Percentiles rank a stretch among this genome's conserved stretches.
Conservation (phyloP, 352 stramenopile species). For the Globisporangium barbulae region DNA sequence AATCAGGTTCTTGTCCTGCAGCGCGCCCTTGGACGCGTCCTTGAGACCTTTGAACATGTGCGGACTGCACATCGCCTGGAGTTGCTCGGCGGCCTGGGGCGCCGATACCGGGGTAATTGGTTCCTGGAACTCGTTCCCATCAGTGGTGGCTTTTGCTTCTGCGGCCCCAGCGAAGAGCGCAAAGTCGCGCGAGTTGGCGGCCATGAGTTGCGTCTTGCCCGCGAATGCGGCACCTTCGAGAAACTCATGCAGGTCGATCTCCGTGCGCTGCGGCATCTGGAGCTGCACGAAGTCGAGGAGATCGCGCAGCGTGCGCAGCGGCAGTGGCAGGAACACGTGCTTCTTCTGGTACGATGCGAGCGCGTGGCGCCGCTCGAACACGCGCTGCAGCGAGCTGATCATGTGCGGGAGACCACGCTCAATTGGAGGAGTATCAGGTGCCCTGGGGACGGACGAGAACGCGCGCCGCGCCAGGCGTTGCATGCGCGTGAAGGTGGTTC, state of each 20-base stretch:
- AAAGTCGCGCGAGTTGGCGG: slow-evolving; percentile 38
- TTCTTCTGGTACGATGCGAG: slow-evolving; percentile 25
- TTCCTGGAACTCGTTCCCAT: neutral
- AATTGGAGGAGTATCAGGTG: neutral
- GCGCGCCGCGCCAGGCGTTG: neutral
- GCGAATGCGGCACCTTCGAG: slow-evolving; percentile 31
- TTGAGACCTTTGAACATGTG: slow-evolving; percentile 26
- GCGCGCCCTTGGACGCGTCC: slow-evolving; percentile 18
- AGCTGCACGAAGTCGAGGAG: slow-evolving; percentile 33
- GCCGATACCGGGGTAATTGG: too few relatives aligned
- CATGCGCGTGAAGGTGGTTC: neutral
- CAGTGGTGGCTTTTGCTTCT: too few relatives aligned
- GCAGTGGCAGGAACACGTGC: slow-evolving; percentile 24
- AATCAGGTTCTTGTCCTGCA: slow-evolving; percentile 28
- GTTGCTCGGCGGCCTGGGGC: slow-evolving; percentile 12
- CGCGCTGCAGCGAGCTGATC: slow-evolving; percentile 13
- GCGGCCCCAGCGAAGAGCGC: slow-evolving; percentile 22
- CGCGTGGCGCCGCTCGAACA: slow-evolving; percentile 18
- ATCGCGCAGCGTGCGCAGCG: slow-evolving; percentile 19
- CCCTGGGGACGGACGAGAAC: neutral
- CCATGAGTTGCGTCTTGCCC: slow-evolving; percentile 24
- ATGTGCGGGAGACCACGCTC: slow-evolving; percentile 1
- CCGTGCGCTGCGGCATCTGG: slow-evolving; percentile 26
- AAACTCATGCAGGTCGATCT: slow-evolving; percentile 41
- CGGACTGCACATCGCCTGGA: slow-evolving; percentile 28